phyloP scores from a whole-genome alignment of 1,284 basidiomycete genomes.

The Ganoderma boninense region DNA sequence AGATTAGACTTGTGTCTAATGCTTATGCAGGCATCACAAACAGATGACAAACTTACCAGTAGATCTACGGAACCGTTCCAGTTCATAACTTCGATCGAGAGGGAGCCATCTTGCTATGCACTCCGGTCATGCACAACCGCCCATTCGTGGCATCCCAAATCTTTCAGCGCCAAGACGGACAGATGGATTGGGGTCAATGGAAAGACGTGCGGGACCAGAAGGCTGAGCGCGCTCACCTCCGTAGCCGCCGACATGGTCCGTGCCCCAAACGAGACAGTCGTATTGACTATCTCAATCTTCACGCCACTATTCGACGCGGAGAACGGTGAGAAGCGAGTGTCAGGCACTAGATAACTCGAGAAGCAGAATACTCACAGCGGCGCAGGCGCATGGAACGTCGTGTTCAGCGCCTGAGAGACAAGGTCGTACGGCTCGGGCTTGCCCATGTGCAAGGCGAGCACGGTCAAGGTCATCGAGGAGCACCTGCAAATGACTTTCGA shows the following conservation, averaged over 20 bases:
- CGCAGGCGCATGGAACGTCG: constrained; percentile 28
- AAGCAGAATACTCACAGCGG: constrained; percentile 16
- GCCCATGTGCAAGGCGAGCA: constrained; percentile 10
- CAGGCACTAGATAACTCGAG: background rate
- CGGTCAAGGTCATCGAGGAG: constrained; percentile 17
- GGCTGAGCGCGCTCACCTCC: constrained; percentile 20
- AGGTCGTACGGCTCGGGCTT: constrained; percentile 8
- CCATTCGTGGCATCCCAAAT: no score
- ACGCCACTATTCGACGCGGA: constrained; percentile 17
- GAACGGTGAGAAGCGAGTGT: background rate
- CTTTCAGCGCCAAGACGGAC: no score
- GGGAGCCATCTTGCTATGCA: no score
- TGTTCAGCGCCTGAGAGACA: constrained; percentile 24
- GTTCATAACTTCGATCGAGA: no score
- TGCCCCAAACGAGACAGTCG: constrained; percentile 25
- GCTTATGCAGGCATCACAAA: no score
- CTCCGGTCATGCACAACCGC: no score
- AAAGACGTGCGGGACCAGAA: background rate
- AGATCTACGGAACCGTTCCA: background rate
- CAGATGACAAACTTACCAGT: no score
- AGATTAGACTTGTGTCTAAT: no score
- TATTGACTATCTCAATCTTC: constrained; percentile 27
- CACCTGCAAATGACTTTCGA: constrained; percentile 8
- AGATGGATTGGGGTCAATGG: constrained; percentile 5
- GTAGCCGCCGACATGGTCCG: constrained; percentile 25